Evolutionary conservation across 169 alveolate genomes (phyloP).

Genomic region (Plasmodium fragile): DNA sequence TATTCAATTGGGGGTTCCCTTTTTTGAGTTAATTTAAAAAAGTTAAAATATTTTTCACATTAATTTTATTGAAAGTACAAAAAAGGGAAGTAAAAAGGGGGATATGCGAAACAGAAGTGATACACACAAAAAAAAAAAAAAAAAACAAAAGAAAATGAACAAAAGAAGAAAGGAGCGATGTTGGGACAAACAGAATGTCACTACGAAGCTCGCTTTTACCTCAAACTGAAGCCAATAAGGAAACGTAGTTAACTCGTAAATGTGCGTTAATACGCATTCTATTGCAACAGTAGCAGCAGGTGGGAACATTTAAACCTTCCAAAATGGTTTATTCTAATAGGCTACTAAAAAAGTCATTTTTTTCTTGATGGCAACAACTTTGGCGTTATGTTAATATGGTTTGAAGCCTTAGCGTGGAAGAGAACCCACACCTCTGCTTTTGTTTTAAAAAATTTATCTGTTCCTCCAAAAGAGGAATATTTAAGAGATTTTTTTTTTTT

Average conservation of each 20-base stretch:
- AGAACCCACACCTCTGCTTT: background rate
- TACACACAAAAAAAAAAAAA: constrained; percentile 8
- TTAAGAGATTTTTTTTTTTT: background rate
- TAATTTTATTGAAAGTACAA: background rate
- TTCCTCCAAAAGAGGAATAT: background rate
- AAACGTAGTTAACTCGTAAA: background rate
- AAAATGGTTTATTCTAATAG: background rate
- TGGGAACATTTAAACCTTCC: background rate
- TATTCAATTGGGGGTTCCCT: background rate
- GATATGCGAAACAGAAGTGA: constrained; percentile 10
- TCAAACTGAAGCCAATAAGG: background rate
- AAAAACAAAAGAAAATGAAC: background rate
- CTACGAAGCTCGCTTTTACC: background rate
- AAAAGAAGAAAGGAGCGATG: background rate
- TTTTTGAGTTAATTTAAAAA: background rate
- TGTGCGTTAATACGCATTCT: background rate
- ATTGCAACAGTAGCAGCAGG: background rate
- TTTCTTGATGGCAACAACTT: background rate
- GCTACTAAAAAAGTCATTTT: background rate
- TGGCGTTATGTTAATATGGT: background rate
- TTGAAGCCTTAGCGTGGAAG: background rate
- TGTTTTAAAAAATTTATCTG: background rate
- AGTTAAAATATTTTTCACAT: background rate
- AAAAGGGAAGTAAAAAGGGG: background rate
- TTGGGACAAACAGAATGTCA: background rate